Conservation (phyloP, 1,139 yeast species). For the Candida frijolesensis region DNA sequence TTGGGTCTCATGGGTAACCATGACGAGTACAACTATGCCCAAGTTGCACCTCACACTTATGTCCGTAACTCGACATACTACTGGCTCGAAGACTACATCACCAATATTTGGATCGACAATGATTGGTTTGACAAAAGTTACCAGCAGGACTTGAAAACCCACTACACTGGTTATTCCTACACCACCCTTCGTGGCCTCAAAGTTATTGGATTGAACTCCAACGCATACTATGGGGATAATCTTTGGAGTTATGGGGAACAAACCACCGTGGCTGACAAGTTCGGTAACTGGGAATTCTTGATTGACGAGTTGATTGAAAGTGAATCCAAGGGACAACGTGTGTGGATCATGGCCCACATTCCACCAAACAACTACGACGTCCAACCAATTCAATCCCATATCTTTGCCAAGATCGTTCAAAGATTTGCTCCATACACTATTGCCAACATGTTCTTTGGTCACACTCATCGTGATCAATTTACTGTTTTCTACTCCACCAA, state of each 20-base stretch:
- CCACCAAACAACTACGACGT: slow-evolving; percentile 60
- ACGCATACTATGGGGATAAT: slow-evolving; percentile 66
- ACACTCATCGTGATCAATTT: slow-evolving; percentile 72
- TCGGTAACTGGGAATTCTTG: slow-evolving; percentile 65
- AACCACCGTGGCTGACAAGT: slow-evolving; percentile 55
- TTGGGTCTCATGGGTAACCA: not conserved
- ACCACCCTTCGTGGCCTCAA: slow-evolving; percentile 60
- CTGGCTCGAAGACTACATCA: not conserved
- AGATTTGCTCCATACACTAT: slow-evolving; percentile 71
- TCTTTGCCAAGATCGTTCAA: slow-evolving; percentile 59
- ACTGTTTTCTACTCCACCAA: slow-evolving; percentile 52
- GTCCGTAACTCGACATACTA: not conserved
- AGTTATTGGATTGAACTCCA: slow-evolving; percentile 66
- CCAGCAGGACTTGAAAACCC: slow-evolving; percentile 27
- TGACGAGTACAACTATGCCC: not conserved
- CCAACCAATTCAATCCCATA: slow-evolving; percentile 61
- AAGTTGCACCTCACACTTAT: not conserved
- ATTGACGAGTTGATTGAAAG: slow-evolving; percentile 61
- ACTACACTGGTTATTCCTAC: slow-evolving; percentile 65
- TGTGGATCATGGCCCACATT: slow-evolving; percentile 73
- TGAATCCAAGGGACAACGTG: slow-evolving; percentile 59
- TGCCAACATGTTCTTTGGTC: slow-evolving; percentile 71
- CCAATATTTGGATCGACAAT: slow-evolving; percentile 41
- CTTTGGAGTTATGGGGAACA: slow-evolving; percentile 63
- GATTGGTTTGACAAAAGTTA: slow-evolving; percentile 37